phyloP scores from a whole-genome alignment of 192 early-diverging fungal genomes.

The Phlyctochytrium arcticum region DNA sequence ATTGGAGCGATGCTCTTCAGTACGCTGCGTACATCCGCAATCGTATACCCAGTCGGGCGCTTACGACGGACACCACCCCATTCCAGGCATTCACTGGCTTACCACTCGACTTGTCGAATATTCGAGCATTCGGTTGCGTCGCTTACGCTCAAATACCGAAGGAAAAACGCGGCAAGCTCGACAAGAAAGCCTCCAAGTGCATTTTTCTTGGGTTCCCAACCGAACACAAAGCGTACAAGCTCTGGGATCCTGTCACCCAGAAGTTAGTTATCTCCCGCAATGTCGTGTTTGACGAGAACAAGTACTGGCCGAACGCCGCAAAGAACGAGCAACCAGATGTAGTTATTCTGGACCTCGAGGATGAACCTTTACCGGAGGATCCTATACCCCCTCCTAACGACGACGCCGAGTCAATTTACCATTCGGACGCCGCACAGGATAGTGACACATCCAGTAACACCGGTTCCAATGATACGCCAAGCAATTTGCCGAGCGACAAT shows the following conservation, averaged over 20 bases:
- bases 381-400: too few relatives aligned
- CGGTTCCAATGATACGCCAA: too few relatives aligned
- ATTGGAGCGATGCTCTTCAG: neutral
- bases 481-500: too few relatives aligned
- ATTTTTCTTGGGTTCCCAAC: neutral
- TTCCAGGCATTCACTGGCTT: neutral
- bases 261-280: neutral
- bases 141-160: neutral
- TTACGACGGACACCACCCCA: too few relatives aligned
- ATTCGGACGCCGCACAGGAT: too few relatives aligned
- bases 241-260: neutral
- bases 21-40: neutral
- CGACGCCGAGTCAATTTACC: too few relatives aligned
- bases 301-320: neutral
- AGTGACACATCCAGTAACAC: too few relatives aligned
- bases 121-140: constrained; percentile 3
- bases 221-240: neutral
- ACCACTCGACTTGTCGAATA: neutral
- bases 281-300: neutral
- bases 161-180: neutral
- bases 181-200: neutral
- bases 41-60: neutral
- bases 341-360: too few relatives aligned
- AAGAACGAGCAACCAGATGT: too few relatives aligned
- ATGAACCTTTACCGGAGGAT: too few relatives aligned